phyloP scores from a whole-genome alignment of 108 stramenopile species.

The Conticribra guillardii region DNA sequence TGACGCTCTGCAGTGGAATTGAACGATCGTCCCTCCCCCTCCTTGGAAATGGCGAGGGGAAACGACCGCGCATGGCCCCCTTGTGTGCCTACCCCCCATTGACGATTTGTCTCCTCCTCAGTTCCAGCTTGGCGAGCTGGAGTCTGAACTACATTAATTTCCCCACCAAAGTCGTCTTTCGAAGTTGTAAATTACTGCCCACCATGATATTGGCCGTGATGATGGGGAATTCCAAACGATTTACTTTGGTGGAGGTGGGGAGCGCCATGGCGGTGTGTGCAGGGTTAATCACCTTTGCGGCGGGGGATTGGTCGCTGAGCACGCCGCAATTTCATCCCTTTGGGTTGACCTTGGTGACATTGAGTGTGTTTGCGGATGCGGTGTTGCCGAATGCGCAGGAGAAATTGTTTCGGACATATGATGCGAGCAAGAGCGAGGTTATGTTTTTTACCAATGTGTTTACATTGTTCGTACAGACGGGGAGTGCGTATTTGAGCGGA shows the following conservation, averaged over 20 bases:
- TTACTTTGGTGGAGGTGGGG: slow-evolving; percentile 76
- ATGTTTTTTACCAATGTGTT: slow-evolving; percentile 94
- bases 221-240: slow-evolving; percentile 74
- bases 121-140: slow-evolving; percentile 89
- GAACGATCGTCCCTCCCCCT: slow-evolving; percentile 66
- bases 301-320: slow-evolving; percentile 88
- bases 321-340: slow-evolving; percentile 85
- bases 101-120: slow-evolving; percentile 80
- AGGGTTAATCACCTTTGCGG: slow-evolving; percentile 91
- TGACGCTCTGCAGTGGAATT: slow-evolving; percentile 75
- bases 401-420: slow-evolving; percentile 68
- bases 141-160: slow-evolving; percentile 97
- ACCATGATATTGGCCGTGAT: slow-evolving; percentile 93
- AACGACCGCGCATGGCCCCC: slow-evolving; percentile 77
- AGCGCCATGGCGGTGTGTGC: slow-evolving; percentile 88
- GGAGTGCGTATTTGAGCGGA: slow-evolving; percentile 82
- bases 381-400: slow-evolving; percentile 96
- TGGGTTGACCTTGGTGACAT: slow-evolving; percentile 85
- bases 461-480: slow-evolving; percentile 85
- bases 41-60: slow-evolving; percentile 49
- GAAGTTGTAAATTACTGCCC: slow-evolving; percentile 92
- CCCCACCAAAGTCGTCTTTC: slow-evolving; percentile 94
- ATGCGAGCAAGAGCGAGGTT: slow-evolving; percentile 76
- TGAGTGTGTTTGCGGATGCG: slow-evolving; percentile 92
- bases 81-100: slow-evolving; percentile 82